Conservation (phyloP, 495 filamentous ascomycete genomes). For the Polyplosphaeria fusca region DNA sequence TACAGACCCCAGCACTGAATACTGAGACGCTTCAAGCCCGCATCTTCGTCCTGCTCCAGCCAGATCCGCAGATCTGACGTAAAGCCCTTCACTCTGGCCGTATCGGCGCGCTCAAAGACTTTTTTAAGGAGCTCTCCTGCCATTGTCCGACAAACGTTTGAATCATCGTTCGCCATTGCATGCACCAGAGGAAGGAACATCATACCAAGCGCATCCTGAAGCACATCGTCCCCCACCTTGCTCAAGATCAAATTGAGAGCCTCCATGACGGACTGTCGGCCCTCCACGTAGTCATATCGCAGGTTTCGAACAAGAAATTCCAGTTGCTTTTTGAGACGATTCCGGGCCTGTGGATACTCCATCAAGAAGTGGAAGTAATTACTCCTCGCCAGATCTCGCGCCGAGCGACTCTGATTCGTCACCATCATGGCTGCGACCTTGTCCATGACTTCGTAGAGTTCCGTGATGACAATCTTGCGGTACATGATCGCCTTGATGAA, state of each 20-base stretch:
- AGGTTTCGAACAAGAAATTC: slow-evolving; percentile 86
- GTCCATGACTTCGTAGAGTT: slow-evolving; percentile 88
- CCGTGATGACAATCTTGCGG: slow-evolving; percentile 76
- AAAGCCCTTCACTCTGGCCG: slow-evolving; percentile 66
- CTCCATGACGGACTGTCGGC: slow-evolving; percentile 88
- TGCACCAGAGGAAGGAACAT: slow-evolving; percentile 86
- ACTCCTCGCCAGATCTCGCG: slow-evolving; percentile 80
- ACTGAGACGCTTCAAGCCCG: slow-evolving; percentile 64
- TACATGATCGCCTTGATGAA: slow-evolving; percentile 84
- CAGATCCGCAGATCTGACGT: slow-evolving; percentile 68
- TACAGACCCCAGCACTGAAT: slow-evolving; percentile 79
- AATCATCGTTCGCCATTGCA: slow-evolving; percentile 82
- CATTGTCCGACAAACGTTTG: slow-evolving; percentile 78
- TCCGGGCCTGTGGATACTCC: slow-evolving; percentile 89
- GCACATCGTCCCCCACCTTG: slow-evolving; percentile 74
- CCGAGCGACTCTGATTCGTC: slow-evolving; percentile 82
- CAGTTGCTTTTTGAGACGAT: slow-evolving; percentile 82
- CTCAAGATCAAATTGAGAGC: slow-evolving; percentile 75
- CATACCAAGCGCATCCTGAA: slow-evolving; percentile 73
- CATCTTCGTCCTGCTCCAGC: slow-evolving; percentile 68
- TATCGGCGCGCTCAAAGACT: slow-evolving; percentile 74
- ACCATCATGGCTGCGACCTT: slow-evolving; percentile 90
- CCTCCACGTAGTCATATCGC: slow-evolving; percentile 81
- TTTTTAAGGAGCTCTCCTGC: slow-evolving; percentile 75
- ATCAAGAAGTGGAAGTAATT: slow-evolving; percentile 91